These are phyloP conservation scores for Epichloe uncinata DNA, from an alignment of 2,329 filamentous ascomycete species.

Conservation along the genomic window DNA sequence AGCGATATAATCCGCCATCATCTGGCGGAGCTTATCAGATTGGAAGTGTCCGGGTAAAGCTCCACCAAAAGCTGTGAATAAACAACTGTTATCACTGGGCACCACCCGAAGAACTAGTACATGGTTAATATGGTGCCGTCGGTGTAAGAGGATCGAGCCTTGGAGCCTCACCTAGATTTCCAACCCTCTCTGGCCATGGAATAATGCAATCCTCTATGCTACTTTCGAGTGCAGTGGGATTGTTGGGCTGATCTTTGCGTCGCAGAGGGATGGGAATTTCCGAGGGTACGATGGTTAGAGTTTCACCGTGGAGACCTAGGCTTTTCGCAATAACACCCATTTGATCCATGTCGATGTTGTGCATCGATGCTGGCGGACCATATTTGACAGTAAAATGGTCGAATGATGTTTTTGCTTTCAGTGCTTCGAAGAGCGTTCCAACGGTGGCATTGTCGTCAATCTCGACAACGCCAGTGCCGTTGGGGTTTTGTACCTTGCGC, in stretches of 20 bases:
- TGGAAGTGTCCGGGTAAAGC: slow-evolving; percentile 47
- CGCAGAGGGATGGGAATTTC: neutral
- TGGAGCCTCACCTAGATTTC: slow-evolving; percentile 33
- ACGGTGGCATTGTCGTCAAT: slow-evolving; percentile 57
- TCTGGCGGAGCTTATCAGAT: slow-evolving; percentile 49
- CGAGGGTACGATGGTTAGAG: slow-evolving; percentile 31
- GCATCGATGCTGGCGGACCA: slow-evolving; percentile 58
- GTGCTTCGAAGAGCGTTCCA: slow-evolving; percentile 43
- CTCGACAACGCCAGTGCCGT: slow-evolving; percentile 56
- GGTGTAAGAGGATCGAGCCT: neutral
- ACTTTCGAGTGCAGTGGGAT: neutral
- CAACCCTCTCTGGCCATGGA: slow-evolving; percentile 35
- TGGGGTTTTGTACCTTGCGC: slow-evolving; percentile 61
- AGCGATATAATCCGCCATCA: slow-evolving; percentile 70
- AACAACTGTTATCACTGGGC: slow-evolving; percentile 92
- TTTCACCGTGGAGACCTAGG: slow-evolving; percentile 35
- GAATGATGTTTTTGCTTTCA: slow-evolving; percentile 52
- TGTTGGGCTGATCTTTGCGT: neutral
- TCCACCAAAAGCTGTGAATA: slow-evolving; percentile 80
- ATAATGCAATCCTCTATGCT: slow-evolving; percentile 24
- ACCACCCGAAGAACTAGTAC: slow-evolving; percentile 68
- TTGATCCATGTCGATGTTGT: slow-evolving; percentile 49
- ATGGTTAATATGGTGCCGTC: neutral
- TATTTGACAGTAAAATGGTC: slow-evolving; percentile 63
- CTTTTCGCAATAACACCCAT: slow-evolving; percentile 33